Evolutionary conservation across 164 flowering plant species (phyloP).

Genomic region (Vitis vinifera): DNA sequence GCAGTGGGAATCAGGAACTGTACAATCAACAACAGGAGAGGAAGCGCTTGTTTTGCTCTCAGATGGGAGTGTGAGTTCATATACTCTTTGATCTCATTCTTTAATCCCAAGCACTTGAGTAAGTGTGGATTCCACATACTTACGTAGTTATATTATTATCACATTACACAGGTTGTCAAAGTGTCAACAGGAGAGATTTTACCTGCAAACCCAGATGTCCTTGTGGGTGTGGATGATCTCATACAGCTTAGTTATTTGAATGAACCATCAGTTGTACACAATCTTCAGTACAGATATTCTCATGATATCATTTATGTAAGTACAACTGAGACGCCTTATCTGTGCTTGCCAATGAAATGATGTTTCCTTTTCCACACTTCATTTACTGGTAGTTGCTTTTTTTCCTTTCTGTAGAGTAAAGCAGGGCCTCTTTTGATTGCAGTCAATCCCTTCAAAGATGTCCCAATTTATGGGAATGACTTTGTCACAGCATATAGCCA

Average conservation of each 20-base stretch:
- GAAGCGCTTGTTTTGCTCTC: slow-evolving; percentile 57
- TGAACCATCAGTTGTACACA: slow-evolving; percentile 95
- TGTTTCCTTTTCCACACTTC: background rate
- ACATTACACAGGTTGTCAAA: slow-evolving; percentile 49
- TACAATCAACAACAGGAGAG: slow-evolving; percentile 70
- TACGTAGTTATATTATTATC: slow-evolving; percentile 3
- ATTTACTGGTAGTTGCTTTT: slow-evolving; percentile 12
- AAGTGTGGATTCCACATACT: background rate
- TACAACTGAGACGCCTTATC: background rate
- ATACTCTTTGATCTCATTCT: background rate
- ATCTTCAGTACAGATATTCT: slow-evolving; percentile 69
- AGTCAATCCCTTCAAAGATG: slow-evolving; percentile 84
- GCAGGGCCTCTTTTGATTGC: slow-evolving; percentile 97
- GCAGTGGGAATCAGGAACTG: slow-evolving; percentile 71
- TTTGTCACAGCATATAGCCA: slow-evolving; percentile 51
- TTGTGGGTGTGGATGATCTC: slow-evolving; percentile 88
- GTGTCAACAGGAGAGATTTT: slow-evolving; percentile 55
- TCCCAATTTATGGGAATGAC: slow-evolving; percentile 58
- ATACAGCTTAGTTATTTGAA: slow-evolving; percentile 88
- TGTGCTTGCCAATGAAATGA: background rate
- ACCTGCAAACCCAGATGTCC: slow-evolving; percentile 88
- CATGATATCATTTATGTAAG: slow-evolving; percentile 74
- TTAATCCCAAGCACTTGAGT: background rate
- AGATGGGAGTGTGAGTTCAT: slow-evolving; percentile 67
- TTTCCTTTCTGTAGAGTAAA: slow-evolving; percentile 59